Base-by-base conservation (phyloP, 306 rosid genomes). In the Prunus kanzakura region DNA sequence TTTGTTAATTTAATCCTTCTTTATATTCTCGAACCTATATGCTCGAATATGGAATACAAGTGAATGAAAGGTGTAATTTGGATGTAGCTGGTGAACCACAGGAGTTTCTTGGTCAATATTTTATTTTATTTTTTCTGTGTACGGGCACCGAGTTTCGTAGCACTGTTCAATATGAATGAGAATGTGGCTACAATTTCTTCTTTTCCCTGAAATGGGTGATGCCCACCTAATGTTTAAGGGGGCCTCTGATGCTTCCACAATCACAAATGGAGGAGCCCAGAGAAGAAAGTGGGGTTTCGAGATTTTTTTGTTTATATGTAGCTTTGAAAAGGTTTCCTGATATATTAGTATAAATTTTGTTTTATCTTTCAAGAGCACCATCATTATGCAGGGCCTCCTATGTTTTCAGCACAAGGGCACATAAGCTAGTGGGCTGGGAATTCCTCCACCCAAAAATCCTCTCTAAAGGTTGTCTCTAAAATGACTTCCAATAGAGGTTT, bases 1-100 rank as follows among this genome's bases (percentile, higher is more conserved):
- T 89, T 90, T 76, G 84, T 82, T 84, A 27, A 88, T 86, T 89
- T 84, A 27, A 88, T 86, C 88, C 84, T 82, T 88, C 80, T 86
- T 93, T 93, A 86, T 86, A 89, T 74, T 80, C 86, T 80, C 30
- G 62, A 84, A 82, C 78, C 73, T 64, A 60, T 78, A 41, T 84
- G 81, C 64, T 70, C 79, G 77, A 73, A 70, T 76, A 51, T 73
- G 64, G 56, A 77, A 69, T 67, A 52, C 73, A 66, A 73, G 82
- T 56, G 80, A 79, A 72, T 69, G 70, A 60, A 73, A 70, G 50
- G 71, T 65, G 6, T 23, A 65, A 78, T 72, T 72, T 76, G 85
- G 81, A 57, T 84, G 81, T 82, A 81, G 61, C 81, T 71, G 80
- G 83, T 60, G 67, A 64, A 56, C 76, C 29, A 11, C 11, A 52